These are phyloP conservation scores for Yamadazyma laniorum DNA, from an alignment of 805 yeast genomes.

Conservation along the genomic window DNA sequence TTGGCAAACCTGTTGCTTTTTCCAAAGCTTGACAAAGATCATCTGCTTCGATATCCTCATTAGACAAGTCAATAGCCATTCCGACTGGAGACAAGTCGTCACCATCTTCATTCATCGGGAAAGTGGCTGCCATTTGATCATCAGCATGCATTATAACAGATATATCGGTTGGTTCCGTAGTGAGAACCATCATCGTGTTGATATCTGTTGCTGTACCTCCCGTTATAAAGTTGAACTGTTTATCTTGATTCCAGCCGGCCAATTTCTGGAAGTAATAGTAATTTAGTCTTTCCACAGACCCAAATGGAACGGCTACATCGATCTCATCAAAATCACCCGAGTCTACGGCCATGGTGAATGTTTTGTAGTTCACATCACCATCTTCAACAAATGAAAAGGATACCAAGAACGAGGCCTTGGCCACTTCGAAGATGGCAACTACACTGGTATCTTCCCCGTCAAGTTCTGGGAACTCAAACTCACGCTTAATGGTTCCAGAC, in stretches of 20 bases:
- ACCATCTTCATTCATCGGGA: constrained; percentile 67
- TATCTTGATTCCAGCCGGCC: constrained; percentile 37
- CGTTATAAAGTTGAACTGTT: constrained; percentile 43
- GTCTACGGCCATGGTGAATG: constrained; percentile 20
- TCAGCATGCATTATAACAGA: constrained; percentile 48
- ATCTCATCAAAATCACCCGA: constrained; percentile 34
- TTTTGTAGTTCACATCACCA: constrained; percentile 18
- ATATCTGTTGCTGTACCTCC: constrained; percentile 64
- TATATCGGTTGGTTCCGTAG: constrained; percentile 5
- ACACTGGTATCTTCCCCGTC: background rate
- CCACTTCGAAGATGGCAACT: background rate
- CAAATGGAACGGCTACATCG: constrained; percentile 54
- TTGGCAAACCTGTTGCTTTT: constrained; percentile 59
- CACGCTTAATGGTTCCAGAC: background rate
- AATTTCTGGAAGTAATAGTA: constrained; percentile 44
- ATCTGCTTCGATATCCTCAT: constrained; percentile 36
- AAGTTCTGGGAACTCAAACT: constrained; percentile 2
- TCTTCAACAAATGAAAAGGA: constrained; percentile 9
- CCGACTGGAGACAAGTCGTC: constrained; percentile 76
- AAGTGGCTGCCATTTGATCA: constrained; percentile 69
- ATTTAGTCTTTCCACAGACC: constrained; percentile 46
- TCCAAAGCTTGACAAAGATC: constrained; percentile 63
- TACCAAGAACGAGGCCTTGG: constrained; percentile 2
- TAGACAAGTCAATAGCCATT: constrained; percentile 56
- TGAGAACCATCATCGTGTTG: constrained; percentile 11